Evolutionary conservation across 352 stramenopile species (phyloP).

Genomic region (Phytophthora syringae): DNA sequence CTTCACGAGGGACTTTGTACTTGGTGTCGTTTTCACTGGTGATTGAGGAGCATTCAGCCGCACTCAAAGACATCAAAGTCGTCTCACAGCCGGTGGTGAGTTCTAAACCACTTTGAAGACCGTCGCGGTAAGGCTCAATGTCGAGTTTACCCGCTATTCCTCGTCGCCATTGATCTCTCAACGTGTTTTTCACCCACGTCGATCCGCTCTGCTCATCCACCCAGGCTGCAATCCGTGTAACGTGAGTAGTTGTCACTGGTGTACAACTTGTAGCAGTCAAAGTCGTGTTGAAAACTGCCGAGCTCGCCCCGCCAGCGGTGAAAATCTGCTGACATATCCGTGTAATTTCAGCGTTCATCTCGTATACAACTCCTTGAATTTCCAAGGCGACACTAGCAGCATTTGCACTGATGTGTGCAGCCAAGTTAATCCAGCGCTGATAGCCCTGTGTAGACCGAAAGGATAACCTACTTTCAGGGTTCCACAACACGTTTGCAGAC

Average conservation of each 20-base stretch:
- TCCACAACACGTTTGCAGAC: slow-evolving; percentile 48
- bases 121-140: slow-evolving; percentile 69
- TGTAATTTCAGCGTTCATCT: slow-evolving; percentile 50
- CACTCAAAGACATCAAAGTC: slow-evolving; percentile 15
- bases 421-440: slow-evolving; percentile 47
- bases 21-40: slow-evolving; percentile 38
- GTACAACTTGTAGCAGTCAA: slow-evolving; percentile 39
- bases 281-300: slow-evolving; percentile 60
- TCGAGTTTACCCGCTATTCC: slow-evolving; percentile 48
- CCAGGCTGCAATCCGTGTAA: slow-evolving; percentile 47
- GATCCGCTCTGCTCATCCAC: slow-evolving; percentile 27
- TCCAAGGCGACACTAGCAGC: background rate
- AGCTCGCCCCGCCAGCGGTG: slow-evolving; percentile 41
- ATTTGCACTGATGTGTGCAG: slow-evolving; percentile 8
- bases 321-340: slow-evolving; percentile 23
- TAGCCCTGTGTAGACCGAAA: slow-evolving; percentile 59
- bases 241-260: slow-evolving; percentile 35
- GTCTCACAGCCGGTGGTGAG: slow-evolving; percentile 48
- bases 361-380: slow-evolving; percentile 20
- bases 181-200: slow-evolving; percentile 46
- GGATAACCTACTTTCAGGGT: slow-evolving; percentile 44
- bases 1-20: slow-evolving; percentile 55
- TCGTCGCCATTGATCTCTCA: slow-evolving; percentile 75
- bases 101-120: slow-evolving; percentile 54
- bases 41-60: slow-evolving; percentile 32